phyloP scores from a whole-genome alignment of 306 rosid species.

The Neltuma alba region DNA sequence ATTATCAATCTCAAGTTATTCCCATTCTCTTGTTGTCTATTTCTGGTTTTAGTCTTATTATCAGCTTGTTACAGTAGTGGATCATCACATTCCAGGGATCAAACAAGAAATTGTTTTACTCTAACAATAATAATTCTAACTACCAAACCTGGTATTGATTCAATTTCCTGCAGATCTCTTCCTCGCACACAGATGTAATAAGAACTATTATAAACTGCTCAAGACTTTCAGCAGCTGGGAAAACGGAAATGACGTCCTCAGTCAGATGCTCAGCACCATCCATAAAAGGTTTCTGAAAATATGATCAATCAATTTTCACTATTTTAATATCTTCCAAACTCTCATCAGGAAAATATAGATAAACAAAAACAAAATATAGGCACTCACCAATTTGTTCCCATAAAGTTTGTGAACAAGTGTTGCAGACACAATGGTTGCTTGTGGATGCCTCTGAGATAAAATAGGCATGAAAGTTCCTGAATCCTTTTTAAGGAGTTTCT shows the following conservation, averaged over 20 bases:
- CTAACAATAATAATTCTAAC: constrained; percentile 26
- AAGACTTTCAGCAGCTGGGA: constrained; percentile 92
- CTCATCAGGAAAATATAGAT: constrained; percentile 9
- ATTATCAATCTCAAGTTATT: not conserved
- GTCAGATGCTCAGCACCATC: constrained; percentile 86
- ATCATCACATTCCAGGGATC: constrained; percentile 11
- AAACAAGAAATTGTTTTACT: not conserved
- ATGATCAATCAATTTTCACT: constrained; percentile 22
- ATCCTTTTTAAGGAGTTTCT: constrained; percentile 81
- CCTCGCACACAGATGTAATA: constrained; percentile 73
- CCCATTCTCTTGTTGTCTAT: not conserved
- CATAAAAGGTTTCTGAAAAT: constrained; percentile 86
- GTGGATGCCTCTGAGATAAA: constrained; percentile 90
- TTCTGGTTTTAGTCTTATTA: not conserved
- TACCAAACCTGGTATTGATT: constrained; percentile 73
- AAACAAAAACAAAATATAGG: constrained; percentile 21
- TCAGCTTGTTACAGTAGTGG: not conserved
- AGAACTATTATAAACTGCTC: constrained; percentile 83
- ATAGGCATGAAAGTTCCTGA: constrained; percentile 77
- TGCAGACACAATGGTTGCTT: constrained; percentile 77
- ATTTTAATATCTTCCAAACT: constrained; percentile 31
- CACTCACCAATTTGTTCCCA: constrained; percentile 86
- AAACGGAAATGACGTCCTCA: constrained; percentile 91
- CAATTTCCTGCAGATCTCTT: constrained; percentile 77
- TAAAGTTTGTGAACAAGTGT: constrained; percentile 92